Evolutionary conservation across 306 rosid genomes (phyloP).

Genomic region (Prosopis cineraria): DNA sequence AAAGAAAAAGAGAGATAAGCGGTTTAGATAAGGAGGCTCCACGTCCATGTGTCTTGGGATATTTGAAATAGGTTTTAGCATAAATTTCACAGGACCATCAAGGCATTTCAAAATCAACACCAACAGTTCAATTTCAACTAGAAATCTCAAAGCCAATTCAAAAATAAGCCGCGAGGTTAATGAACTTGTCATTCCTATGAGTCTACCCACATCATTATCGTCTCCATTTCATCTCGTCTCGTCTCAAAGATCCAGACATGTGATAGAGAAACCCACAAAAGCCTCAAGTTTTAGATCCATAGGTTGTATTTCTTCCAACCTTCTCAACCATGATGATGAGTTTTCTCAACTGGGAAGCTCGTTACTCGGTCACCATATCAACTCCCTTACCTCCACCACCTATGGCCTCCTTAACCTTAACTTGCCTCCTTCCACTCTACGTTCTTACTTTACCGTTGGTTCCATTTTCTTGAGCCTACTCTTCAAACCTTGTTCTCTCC

Average conservation of each 20-base stretch:
- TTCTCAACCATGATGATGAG: constrained; percentile 74
- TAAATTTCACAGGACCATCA: constrained; percentile 20
- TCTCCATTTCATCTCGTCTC: not conserved
- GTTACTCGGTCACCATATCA: constrained; percentile 83
- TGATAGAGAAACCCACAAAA: not conserved
- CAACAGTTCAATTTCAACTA: not conserved
- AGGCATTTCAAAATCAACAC: constrained; percentile 21
- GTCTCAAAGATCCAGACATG: not conserved
- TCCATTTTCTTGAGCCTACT: constrained; percentile 43
- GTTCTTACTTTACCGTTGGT: constrained; percentile 52
- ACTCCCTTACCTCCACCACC: constrained; percentile 93
- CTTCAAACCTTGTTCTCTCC: constrained; percentile 41
- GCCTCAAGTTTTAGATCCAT: constrained; percentile 30
- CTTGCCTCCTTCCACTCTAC: constrained; percentile 55
- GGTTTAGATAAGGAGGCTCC: not conserved
- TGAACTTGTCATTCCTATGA: not conserved
- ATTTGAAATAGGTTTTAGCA: constrained; percentile 23
- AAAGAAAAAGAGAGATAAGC: not conserved
- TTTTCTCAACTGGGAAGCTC: constrained; percentile 68
- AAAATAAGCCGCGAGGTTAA: not conserved
- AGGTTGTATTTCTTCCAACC: constrained; percentile 93
- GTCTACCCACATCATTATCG: not conserved
- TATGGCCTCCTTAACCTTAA: constrained; percentile 91
- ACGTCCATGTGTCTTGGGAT: not conserved
- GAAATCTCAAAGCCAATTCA: not conserved